A percentile compares a stretch with the other conserved stretches of the same genome.
These are phyloP conservation scores for Fragosphaeria purpurea DNA, from an alignment of 2,329 filamentous ascomycete genomes.

Conservation along the genomic window DNA sequence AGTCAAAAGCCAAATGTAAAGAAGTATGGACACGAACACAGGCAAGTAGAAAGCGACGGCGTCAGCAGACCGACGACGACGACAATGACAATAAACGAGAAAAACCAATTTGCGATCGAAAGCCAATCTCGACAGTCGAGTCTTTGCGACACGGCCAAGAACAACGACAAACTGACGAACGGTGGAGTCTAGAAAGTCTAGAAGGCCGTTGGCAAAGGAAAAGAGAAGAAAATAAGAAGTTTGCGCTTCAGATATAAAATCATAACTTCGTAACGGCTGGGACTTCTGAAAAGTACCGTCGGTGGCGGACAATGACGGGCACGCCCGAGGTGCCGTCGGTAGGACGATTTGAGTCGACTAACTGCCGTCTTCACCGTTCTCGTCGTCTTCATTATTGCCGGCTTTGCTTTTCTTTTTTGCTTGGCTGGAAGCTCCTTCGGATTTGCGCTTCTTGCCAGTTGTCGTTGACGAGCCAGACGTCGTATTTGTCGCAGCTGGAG, in stretches of 20 bases:
- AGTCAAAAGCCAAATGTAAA: no score
- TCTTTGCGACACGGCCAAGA: no score
- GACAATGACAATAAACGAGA: no score
- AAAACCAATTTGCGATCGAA: no score
- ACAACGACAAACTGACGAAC: no score
- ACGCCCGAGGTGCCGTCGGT: no score
- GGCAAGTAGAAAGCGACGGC: no score
- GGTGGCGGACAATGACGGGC: no score
- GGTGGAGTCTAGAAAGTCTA: not conserved
- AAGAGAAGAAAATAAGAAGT: not conserved
- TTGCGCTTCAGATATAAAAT: not conserved
- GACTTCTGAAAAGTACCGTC: not conserved
- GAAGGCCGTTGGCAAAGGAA: not conserved
- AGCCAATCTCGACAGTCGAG: no score
- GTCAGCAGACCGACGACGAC: no score
- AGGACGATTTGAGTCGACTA: not conserved
- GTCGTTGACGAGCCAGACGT: constrained; percentile 17
- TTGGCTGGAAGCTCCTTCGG: constrained; percentile 36
- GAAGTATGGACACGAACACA: no score
- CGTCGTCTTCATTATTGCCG: constrained; percentile 30
- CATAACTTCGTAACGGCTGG: constrained; percentile 5
- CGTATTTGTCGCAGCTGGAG: constrained; percentile 12
- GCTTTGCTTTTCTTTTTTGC: constrained; percentile 45
- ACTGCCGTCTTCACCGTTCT: constrained; percentile 19
- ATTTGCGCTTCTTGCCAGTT: constrained; percentile 51